These are phyloP conservation scores for Ogataea paradorogensis DNA, from an alignment of 805 yeast genomes.

Conservation along the genomic window DNA sequence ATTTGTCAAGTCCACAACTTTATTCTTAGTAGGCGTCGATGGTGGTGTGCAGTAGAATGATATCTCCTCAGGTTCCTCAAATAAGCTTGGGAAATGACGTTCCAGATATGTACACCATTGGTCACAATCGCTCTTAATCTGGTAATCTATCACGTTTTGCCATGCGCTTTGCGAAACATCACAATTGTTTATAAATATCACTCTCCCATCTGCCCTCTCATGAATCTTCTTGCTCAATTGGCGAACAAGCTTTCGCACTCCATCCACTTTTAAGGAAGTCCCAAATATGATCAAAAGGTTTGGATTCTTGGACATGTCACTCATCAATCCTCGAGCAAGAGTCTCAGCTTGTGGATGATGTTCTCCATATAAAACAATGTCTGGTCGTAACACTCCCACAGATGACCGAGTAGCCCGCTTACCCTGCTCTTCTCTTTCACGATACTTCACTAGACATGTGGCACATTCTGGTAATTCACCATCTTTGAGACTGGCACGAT, in stretches of 20 bases:
- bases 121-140: slow-evolving; percentile 79
- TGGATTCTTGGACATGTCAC: slow-evolving; percentile 66
- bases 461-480: slow-evolving; percentile 81
- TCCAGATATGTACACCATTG: slow-evolving; percentile 62
- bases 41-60: slow-evolving; percentile 24
- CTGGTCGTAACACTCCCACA: slow-evolving; percentile 80
- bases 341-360: slow-evolving; percentile 84
- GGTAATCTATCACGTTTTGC: slow-evolving; percentile 74
- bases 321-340: slow-evolving; percentile 65
- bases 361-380: slow-evolving; percentile 90
- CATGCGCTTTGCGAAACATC: slow-evolving; percentile 59
- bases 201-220: slow-evolving; percentile 70
- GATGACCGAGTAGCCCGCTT: slow-evolving; percentile 69
- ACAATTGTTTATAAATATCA: slow-evolving; percentile 72
- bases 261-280: slow-evolving; percentile 87
- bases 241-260: slow-evolving; percentile 76
- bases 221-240: slow-evolving; percentile 67
- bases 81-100: slow-evolving; percentile 56
- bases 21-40: slow-evolving; percentile 20
- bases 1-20: slow-evolving; percentile 4
- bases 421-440: slow-evolving; percentile 60
- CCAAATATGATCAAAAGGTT: slow-evolving; percentile 87
- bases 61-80: slow-evolving; percentile 36
- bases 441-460: slow-evolving; percentile 54
- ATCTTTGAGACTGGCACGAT: slow-evolving; percentile 43